A percentile compares a stretch with the other conserved stretches of the same genome.
Conservation (phyloP, 192 early-diverging fungal genomes). For the Obelidium mucronatum region DNA sequence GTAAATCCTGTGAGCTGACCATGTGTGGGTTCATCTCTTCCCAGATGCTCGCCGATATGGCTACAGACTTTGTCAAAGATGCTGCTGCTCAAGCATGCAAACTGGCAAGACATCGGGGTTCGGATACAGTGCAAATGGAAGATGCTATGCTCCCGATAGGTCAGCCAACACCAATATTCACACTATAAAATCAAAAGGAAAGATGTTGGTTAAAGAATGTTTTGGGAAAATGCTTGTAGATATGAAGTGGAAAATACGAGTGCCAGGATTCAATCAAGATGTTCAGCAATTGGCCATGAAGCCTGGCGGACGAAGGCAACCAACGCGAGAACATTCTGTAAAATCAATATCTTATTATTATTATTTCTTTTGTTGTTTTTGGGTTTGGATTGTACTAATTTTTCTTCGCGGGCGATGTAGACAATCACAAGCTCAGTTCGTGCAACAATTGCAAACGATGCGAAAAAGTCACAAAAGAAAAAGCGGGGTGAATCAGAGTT, state of each 20-base stretch:
- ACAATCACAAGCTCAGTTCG: not conserved
- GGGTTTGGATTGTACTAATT: not conserved
- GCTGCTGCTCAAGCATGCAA: constrained; percentile 30
- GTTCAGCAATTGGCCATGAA: not conserved
- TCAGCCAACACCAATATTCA: constrained; percentile 16
- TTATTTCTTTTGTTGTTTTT: not conserved
- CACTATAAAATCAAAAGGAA: not conserved
- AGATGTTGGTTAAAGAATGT: not conserved
- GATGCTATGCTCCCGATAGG: constrained; percentile 46
- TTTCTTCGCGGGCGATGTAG: not conserved
- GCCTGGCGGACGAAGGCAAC: constrained; percentile 1
- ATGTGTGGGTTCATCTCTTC: not conserved
- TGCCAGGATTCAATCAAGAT: constrained; percentile 45
- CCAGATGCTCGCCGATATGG: constrained; percentile 46
- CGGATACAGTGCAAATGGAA: constrained; percentile 28
- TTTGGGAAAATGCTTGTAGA: constrained; percentile 34
- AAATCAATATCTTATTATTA: not conserved
- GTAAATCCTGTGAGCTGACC: not conserved
- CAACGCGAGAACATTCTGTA: constrained; percentile 15
- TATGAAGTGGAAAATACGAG: constrained; percentile 41
- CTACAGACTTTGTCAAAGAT: constrained; percentile 39
- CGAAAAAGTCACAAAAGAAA: constrained; percentile 6
- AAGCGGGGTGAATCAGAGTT: not conserved
- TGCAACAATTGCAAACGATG: constrained; percentile 3
- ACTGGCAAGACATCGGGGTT: constrained; percentile 40